A percentile compares a stretch with the other conserved stretches of the same genome.
These are phyloP conservation scores for Cinchona pubescens DNA, from an alignment of 257 asterid genomes.

Conservation along the genomic window DNA sequence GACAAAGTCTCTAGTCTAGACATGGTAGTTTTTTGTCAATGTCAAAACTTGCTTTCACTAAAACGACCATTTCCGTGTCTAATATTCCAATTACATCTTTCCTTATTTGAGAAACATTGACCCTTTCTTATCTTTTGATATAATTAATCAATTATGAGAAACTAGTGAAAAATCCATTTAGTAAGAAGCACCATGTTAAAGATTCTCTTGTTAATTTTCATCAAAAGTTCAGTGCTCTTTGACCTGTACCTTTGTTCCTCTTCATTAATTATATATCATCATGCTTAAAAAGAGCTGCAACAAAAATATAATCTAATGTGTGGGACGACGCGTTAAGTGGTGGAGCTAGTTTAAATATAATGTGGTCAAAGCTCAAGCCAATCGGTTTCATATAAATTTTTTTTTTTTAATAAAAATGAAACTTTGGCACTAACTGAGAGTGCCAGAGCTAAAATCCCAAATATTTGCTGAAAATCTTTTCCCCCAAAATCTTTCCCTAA, in stretches of 20 bases:
- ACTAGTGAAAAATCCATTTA: background rate
- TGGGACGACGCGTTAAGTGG: no score
- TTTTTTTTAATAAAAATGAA: no score
- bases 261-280: background rate
- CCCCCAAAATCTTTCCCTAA: no score
- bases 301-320: no score
- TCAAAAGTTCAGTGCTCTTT: background rate
- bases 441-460: no score
- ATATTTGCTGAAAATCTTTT: no score
- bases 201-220: background rate
- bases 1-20: background rate
- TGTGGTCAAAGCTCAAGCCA: no score
- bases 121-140: background rate
- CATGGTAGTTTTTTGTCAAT: slow-evolving; percentile 30
- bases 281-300: background rate
- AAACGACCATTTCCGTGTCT: slow-evolving; percentile 12
- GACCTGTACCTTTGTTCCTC: background rate
- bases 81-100: background rate
- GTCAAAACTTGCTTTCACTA: slow-evolving; percentile 19
- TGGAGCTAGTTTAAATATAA: no score
- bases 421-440: no score
- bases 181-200: background rate
- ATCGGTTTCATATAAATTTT: no score
- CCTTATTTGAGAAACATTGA: no score
- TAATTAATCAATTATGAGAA: background rate